Evolutionary conservation across 345 rosid species (phyloP).

Genomic region (Noccaea bulbosa): DNA sequence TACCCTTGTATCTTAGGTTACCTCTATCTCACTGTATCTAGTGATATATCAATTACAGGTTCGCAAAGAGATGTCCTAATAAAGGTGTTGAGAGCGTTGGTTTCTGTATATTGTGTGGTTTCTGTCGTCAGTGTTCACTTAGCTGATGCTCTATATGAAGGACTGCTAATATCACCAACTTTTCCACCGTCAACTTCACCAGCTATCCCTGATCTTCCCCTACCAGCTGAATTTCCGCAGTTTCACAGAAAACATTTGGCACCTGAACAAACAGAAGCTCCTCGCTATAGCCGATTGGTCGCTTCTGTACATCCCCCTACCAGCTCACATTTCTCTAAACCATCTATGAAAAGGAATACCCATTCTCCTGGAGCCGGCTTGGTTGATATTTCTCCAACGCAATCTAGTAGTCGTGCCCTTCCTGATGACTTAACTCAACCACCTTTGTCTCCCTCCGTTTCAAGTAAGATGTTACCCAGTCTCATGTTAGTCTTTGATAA

Average conservation of each 20-base stretch:
- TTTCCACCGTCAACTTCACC: conserved; percentile 49
- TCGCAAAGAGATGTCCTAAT: conserved; percentile 12
- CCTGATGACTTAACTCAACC: conserved; percentile 73
- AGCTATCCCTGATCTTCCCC: conserved; percentile 53
- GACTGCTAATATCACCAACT: conserved; percentile 48
- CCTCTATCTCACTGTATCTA: conserved; percentile 20
- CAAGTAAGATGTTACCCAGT: conserved; percentile 54
- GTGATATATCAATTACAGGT: conserved; percentile 25
- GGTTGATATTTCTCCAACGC: conserved; percentile 74
- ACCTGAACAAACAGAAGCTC: conserved; percentile 53
- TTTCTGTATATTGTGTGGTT: conserved; percentile 49
- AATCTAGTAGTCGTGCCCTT: conserved; percentile 53
- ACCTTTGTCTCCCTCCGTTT: conserved; percentile 72
- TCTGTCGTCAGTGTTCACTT: conserved; percentile 46
- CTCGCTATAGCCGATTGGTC: conserved; percentile 59
- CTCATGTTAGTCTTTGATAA: not conserved
- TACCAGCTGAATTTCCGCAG: conserved; percentile 51
- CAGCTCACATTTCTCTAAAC: conserved; percentile 65
- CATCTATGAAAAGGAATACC: conserved; percentile 60
- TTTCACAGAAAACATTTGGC: conserved; percentile 56
- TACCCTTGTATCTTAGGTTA: conserved; percentile 12
- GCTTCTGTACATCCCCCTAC: conserved; percentile 66
- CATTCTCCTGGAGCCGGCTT: conserved; percentile 63
- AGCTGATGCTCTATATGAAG: conserved; percentile 44
- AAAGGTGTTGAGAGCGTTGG: conserved; percentile 49